Evolutionary conservation across 345 rosid species (phyloP).

Genomic region (Salix dunnii): DNA sequence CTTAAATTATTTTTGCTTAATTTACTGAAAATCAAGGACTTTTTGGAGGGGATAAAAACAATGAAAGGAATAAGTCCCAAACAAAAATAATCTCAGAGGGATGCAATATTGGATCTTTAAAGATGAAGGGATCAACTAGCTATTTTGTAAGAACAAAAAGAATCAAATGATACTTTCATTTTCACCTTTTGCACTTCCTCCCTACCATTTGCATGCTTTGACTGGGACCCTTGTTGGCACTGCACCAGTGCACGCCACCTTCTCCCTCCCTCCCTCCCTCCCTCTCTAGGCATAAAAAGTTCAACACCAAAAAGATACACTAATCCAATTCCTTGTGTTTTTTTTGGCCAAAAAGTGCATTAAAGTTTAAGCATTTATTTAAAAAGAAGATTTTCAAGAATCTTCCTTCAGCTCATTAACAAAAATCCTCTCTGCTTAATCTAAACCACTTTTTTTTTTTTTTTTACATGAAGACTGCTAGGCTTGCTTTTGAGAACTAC

Average conservation of each 20-base stretch:
- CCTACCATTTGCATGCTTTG: constrained; percentile 13
- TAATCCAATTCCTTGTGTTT: not conserved
- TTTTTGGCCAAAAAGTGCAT: not conserved
- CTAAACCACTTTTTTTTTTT: not conserved
- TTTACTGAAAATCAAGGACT: not conserved
- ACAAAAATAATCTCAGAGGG: not conserved
- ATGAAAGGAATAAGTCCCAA: not conserved
- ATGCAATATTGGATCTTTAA: not conserved
- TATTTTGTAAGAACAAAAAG: not conserved
- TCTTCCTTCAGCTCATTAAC: constrained; percentile 1
- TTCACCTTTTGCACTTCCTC: not conserved
- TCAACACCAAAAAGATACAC: not conserved
- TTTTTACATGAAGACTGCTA: not conserved
- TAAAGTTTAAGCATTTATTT: constrained; percentile 13
- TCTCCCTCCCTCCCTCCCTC: not conserved
- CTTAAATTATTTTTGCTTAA: not conserved
- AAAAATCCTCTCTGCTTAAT: not conserved
- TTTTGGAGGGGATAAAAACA: not conserved
- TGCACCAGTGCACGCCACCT: constrained; percentile 26
- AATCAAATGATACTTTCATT: not conserved
- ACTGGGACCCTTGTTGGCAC: constrained; percentile 17
- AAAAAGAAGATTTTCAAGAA: constrained; percentile 7
- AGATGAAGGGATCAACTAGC: not conserved
- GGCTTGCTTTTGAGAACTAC: not conserved
- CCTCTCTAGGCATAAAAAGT: not conserved